Conservation (phyloP, 2,329 filamentous ascomycete genomes). For the Aspergillus sp. region DNA sequence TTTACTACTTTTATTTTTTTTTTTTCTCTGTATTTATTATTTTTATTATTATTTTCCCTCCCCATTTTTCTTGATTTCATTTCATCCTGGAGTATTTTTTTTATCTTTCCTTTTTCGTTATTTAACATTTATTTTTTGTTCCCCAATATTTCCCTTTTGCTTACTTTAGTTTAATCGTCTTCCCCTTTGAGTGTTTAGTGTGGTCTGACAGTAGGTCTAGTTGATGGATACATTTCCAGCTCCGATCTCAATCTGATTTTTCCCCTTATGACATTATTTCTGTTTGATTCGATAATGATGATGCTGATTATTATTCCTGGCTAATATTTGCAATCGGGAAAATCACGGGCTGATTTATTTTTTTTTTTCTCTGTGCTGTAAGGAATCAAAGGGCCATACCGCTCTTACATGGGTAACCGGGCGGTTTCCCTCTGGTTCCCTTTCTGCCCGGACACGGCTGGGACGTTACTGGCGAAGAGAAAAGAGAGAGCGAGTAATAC, state of each 20-base stretch:
- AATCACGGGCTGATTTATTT: constrained; percentile 7
- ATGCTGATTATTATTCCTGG: background rate
- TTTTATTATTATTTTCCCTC: constrained; percentile 15
- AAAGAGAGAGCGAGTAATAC: background rate
- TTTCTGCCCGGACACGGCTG: constrained; percentile 5
- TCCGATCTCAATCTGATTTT: constrained; percentile 19
- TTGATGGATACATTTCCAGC: constrained; percentile 16
- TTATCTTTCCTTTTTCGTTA: background rate
- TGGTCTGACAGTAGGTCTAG: constrained; percentile 14
- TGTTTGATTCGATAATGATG: constrained; percentile 15
- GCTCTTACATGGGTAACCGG: constrained; percentile 11
- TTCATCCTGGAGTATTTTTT: constrained; percentile 5
- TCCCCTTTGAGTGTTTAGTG: constrained; percentile 7
- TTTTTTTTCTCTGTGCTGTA: constrained; percentile 13
- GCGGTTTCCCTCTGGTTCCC: constrained; percentile 10
- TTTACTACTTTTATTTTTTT: constrained; percentile 10
- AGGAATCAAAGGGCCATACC: constrained; percentile 9
- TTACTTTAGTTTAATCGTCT: background rate
- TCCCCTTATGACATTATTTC: constrained; percentile 9
- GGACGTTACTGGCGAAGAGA: background rate
- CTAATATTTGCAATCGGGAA: background rate
- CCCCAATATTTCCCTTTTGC: constrained; percentile 1
- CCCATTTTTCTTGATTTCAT: constrained; percentile 6
- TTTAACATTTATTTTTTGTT: constrained; percentile 11
- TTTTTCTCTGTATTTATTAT: constrained; percentile 17